Evolutionary conservation across 257 asterid species (phyloP), one percentile per base, ranked within the genome.

Genomic region (Nicotiana benthamiana): DNA sequence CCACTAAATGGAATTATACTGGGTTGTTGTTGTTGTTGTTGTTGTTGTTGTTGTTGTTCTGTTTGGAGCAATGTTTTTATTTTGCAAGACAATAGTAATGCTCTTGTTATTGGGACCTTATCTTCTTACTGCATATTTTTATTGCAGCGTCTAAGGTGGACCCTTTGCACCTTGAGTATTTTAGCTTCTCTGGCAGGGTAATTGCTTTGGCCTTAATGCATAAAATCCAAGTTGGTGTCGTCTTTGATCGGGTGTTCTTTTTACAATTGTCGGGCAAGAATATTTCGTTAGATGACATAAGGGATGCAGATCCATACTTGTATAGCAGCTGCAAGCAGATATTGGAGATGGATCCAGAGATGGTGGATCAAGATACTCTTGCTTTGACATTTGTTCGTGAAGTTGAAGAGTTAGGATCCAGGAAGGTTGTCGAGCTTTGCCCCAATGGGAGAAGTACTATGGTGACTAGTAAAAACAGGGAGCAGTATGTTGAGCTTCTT

Each of bases 151-250:
- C 97, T 20, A 91, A 88, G 86, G 98, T 96, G 92, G 93, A 96
- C 85, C 97, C 97, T 8, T 46, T 92, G 92, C 97, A 93, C 90
- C 97, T 91, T 24, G 90, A 93, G 77, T 96, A 96, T 84, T 96
- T 91, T 86, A 87, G 79, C 84, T 94, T 96, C 88, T 82, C 92
- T 22, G 99, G 99, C 83, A 89, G 97, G 87, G 89, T 94, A 86
- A 90, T 94, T 83, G 98, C 99, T 62, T 87, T 96, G 80, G 94
- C 97, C 80, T 87, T 96, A 90, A 92, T 96, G 93, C 97, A 94
- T 78, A 96, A 91, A 86, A 87, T 96, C 68, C 99, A 96, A 87
- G 89, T 96, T 43, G 99, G 99, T 62, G 82, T 96, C 72, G 97
- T 92, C 65, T 88, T 96, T 82, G 99, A 93, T 85, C 99, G 98